Percentiles rank a stretch among this genome's conserved stretches.
Evolutionary conservation across 1,139 yeast genomes (phyloP).

Genomic region (Scheffersomyces illinoinensis): DNA sequence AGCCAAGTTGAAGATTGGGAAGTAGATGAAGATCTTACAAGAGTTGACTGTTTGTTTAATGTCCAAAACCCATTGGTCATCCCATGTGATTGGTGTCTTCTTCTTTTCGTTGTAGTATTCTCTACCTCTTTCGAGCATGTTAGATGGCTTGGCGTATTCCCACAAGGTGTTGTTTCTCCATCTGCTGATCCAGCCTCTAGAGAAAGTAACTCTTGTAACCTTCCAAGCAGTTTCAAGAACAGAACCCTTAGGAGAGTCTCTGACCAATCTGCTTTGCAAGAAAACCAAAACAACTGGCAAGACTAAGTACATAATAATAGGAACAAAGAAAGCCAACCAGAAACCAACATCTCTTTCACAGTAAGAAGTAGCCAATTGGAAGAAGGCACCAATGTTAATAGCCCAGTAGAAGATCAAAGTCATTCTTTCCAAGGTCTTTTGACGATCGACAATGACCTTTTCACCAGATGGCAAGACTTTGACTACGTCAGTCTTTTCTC

Average conservation of each 20-base stretch:
- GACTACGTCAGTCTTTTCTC: conserved; percentile 58
- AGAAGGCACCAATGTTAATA: conserved; percentile 78
- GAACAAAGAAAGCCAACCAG: conserved; percentile 73
- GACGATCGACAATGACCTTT: conserved; percentile 69
- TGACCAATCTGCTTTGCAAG: conserved; percentile 38
- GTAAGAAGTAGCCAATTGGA: conserved; percentile 77
- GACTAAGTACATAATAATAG: conserved; percentile 50
- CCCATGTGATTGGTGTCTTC: conserved; percentile 42
- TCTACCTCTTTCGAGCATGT: conserved; percentile 47
- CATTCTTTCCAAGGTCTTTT: conserved; percentile 70
- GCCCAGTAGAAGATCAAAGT: conserved; percentile 78
- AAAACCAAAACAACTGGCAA: conserved; percentile 47
- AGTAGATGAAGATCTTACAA: conserved; percentile 63
- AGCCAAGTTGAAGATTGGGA: conserved; percentile 60
- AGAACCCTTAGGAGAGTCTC: conserved; percentile 48
- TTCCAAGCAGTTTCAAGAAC: conserved; percentile 45
- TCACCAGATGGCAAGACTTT: conserved; percentile 61
- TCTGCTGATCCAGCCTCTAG: conserved; percentile 41
- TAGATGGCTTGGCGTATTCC: conserved; percentile 57
- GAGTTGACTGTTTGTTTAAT: conserved; percentile 58
- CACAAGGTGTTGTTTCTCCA: conserved; percentile 41
- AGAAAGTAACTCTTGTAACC: conserved; percentile 41
- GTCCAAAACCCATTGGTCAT: conserved; percentile 62
- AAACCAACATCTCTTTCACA: conserved; percentile 69
- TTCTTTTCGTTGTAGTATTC: conserved; percentile 26